Conservation (phyloP, 768 basidiomycete species). For the Phaeotremella fagi region DNA sequence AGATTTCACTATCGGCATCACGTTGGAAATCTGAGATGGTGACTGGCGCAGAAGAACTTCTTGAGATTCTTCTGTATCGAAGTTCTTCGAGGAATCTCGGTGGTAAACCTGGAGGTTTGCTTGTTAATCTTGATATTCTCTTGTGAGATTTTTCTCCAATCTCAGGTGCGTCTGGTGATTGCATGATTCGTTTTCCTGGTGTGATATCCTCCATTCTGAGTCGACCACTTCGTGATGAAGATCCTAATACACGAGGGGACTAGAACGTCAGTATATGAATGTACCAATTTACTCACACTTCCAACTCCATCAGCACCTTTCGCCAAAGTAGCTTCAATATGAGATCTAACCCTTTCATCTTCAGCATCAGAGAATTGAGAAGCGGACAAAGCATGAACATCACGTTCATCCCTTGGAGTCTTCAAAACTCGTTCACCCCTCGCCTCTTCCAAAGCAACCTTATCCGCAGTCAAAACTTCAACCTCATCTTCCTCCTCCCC, state of each 20-base stretch:
- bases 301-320: conserved; percentile 56
- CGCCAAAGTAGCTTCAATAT: conserved; percentile 77
- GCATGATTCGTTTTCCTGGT: conserved; percentile 12
- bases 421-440: conserved; percentile 21
- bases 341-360: conserved; percentile 61
- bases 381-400: conserved; percentile 31
- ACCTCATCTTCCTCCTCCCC: conserved; percentile 44
- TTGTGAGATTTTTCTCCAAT: conserved; percentile 39
- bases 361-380: conserved; percentile 50
- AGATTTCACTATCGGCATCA: conserved; percentile 57
- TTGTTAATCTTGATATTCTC: conserved; percentile 17
- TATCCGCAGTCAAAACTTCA: conserved; percentile 44
- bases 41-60: conserved; percentile 37
- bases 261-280: too few relatives aligned
- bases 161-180: conserved; percentile 27
- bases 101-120: conserved; percentile 34
- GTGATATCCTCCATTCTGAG: conserved; percentile 22
- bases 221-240: conserved; percentile 33
- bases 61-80: conserved; percentile 34
- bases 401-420: conserved; percentile 20
- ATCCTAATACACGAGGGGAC: conserved; percentile 24
- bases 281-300: too few relatives aligned
- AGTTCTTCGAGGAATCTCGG: conserved; percentile 46
- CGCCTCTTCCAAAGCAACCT: conserved; percentile 20
- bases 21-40: conserved; percentile 42